Conservation (phyloP, 1,284 basidiomycete genomes). For the Moesziomyces globuligerus region DNA sequence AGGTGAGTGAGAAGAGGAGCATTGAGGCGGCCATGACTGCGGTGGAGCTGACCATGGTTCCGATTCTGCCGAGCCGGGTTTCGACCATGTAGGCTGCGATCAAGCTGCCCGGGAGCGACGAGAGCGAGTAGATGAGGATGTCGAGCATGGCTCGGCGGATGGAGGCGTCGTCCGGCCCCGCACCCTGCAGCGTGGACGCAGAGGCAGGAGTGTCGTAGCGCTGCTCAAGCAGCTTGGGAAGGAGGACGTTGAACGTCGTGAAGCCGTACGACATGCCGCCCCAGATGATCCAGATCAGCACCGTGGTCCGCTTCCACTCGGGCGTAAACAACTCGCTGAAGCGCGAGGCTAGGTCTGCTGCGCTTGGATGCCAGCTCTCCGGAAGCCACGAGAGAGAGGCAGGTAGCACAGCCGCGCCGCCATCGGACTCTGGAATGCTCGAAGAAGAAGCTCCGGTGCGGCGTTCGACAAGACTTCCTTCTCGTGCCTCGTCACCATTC, state of each 20-base stretch:
- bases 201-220: slow-evolving; percentile 18
- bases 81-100: slow-evolving; percentile 91
- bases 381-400: slow-evolving; percentile 34
- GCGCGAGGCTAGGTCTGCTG: slow-evolving; percentile 71
- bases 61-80: slow-evolving; percentile 76
- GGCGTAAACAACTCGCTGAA: slow-evolving; percentile 80
- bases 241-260: slow-evolving; percentile 96
- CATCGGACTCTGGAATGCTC: not conserved
- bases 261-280: slow-evolving; percentile 72
- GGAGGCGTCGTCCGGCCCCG: slow-evolving; percentile 26
- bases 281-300: slow-evolving; percentile 71
- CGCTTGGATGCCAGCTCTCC: slow-evolving; percentile 28
- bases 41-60: slow-evolving; percentile 72
- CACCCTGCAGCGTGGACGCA: not conserved
- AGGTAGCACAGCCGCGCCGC: slow-evolving; percentile 12
- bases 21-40: slow-evolving; percentile 46
- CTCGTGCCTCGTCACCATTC: slow-evolving; percentile 7
- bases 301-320: slow-evolving; percentile 82
- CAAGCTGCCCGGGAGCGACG: slow-evolving; percentile 69
- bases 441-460: slow-evolving; percentile 1
- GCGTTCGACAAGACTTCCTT: slow-evolving; percentile 4
- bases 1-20: slow-evolving; percentile 46
- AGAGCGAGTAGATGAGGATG: slow-evolving; percentile 58
- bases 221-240: slow-evolving; percentile 80
- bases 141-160: slow-evolving; percentile 41